Conservation (phyloP, 768 basidiomycete species). For the Boletus subcaerulescens region DNA sequence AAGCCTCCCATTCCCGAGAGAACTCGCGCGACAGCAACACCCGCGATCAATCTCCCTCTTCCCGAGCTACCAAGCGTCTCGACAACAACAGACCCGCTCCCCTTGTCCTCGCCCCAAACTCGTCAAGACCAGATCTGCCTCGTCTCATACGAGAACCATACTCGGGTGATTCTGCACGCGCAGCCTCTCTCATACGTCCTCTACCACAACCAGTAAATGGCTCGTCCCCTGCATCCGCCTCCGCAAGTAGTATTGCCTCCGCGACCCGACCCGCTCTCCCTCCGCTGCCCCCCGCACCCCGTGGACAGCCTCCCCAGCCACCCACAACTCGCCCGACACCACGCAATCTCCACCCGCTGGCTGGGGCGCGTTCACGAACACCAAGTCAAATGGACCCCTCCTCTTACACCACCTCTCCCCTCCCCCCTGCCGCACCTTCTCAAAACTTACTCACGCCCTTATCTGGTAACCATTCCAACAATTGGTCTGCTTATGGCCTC, state of each 20-base stretch:
- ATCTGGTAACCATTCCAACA: constrained; percentile 29
- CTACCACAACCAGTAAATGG: constrained; percentile 28
- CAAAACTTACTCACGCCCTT: constrained; percentile 43
- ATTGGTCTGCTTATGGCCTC: constrained; percentile 50
- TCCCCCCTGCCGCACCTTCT: constrained; percentile 33
- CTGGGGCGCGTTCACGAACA: constrained; percentile 41
- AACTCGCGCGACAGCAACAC: constrained; percentile 18
- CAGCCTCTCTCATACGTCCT: constrained; percentile 25
- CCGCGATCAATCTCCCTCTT: constrained; percentile 26
- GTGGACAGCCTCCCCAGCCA: constrained; percentile 58
- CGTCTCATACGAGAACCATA: constrained; percentile 62
- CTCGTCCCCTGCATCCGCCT: constrained; percentile 14
- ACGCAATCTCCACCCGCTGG: constrained; percentile 36
- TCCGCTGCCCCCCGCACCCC: constrained; percentile 69
- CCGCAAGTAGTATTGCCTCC: constrained; percentile 32
- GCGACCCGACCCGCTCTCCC: constrained; percentile 49
- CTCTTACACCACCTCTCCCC: constrained; percentile 41
- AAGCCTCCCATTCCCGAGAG: constrained; percentile 19
- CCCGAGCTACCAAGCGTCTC: constrained; percentile 44
- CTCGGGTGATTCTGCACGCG: constrained; percentile 50
- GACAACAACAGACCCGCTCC: constrained; percentile 76
- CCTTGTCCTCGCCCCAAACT: constrained; percentile 60
- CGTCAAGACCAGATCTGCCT: constrained; percentile 62
- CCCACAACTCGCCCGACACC: constrained; percentile 30
- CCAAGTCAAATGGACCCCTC: constrained; percentile 56